Base-by-base conservation (phyloP, 2,329 filamentous ascomycete genomes). In the Chrysosporium keratinophilum region DNA sequence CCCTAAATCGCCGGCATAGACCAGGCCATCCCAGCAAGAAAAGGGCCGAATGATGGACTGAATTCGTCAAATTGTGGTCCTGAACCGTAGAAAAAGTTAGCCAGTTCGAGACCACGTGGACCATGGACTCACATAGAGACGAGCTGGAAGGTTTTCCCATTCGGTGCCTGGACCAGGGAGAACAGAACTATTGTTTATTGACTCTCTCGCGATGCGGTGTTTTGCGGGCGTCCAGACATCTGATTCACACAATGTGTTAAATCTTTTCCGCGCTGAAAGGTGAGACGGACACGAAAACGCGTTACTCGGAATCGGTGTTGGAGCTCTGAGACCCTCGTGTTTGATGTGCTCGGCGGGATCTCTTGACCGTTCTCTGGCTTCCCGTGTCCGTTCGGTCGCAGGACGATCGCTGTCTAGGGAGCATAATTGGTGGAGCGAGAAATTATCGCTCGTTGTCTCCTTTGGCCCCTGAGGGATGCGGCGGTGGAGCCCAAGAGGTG, bases 21-120 rank as follows among this genome's bases (percentile, higher is more conserved):
- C 65, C 66, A 19, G 57, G 65, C 35, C 64, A 67, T 52, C 69
- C 68, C 54, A 60, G 58, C 28, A 57, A 28, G 23, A 28, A 3
- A 7, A 28, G 23, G 23, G 58, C 7, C 59, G 65, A 5, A 53
- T 40, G 14, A 61, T 56, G 28, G 64, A 62, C 3, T 55, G 59
- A 31, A 67, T 65, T 17, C 65, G 66, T 0, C 54, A 68, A 23
- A 69, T 65, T 0, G 66, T 63, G 7, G 60, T 67, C 9, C 65
- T 68, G 52, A 63, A 54, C 6, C 59, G 64, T 56, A 69, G 68
- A 47, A 68, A 62, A 44, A 65, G 69, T 49, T 57, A 62, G 28
- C 61, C 66, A 19, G 58, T 69, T 11, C 53, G 60, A 4, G 59
- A 69, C 5, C 58, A 69, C 20, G 61, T 37, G 64, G 69, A 52